Evolutionary conservation across 352 stramenopile genomes (phyloP), one percentile per base, ranked within the genome.

Genomic region (Phytopythium ostracodes): DNA sequence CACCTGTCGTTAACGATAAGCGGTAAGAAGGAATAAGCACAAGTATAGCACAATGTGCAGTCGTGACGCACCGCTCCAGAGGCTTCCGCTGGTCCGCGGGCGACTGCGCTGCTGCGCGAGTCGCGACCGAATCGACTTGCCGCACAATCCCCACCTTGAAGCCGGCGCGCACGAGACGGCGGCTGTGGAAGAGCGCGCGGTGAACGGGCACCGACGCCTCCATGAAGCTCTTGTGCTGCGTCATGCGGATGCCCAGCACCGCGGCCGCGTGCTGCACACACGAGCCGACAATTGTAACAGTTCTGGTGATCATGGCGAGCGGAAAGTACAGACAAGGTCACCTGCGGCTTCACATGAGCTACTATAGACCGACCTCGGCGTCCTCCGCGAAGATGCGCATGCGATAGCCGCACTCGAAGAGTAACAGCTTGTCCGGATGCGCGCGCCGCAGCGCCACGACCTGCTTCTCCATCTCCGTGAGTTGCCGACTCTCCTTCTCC

Each of bases 341-440:
- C 4, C 20, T 56, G 10, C 14, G 9, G 29, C 50, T 38, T 3
- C 50, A 27, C 0, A 12, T 31, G 18, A 14, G 44, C 49, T 14
- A 27, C 18, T n/a, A 5, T 24, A 25, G 2, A 76, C 72, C 59
- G 2, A 76, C 72, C 59, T 89, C 68, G 1, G 85, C 87, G 64
- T 93, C 87, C 10, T 87, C 49, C 4, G 72, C 82, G 55, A 96
- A 96, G 27, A 93, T 72, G 6, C 82, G 71, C 68, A 90, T 88
- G 62, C 82, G 82, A 59, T 96, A 96, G 31, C 85, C 87, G 62
- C 81, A 92, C 69, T 94, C 80, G 33, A 94, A 81, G 33, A 91
- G 62, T 60, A 94, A 71, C 51, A 93, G 63, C 25, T 71, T 72
- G 51, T 83, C 80, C 17, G 68, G 60, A 33, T 88, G 57, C 15